Conservation (phyloP, 371 early-diverging fungal genomes). For the Mortierella sp. region DNA sequence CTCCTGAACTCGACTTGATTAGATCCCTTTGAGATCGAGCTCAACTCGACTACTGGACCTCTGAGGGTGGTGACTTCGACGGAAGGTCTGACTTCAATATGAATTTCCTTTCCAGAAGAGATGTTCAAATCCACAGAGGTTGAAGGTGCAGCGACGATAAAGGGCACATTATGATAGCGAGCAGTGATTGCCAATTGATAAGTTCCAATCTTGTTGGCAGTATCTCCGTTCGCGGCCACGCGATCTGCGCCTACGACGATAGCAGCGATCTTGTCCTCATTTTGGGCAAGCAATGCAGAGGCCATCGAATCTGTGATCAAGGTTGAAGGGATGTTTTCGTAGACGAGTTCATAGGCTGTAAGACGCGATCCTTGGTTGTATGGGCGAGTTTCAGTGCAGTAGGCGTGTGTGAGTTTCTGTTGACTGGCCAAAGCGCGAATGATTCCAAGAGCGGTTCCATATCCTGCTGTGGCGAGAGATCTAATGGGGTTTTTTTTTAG, state of each 20-base stretch:
- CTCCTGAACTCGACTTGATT: conserved; percentile 26
- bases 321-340: conserved; percentile 92
- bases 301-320: conserved; percentile 95
- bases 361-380: conserved; percentile 97
- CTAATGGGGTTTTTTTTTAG: conserved; percentile 33
- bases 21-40: conserved; percentile 14
- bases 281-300: conserved; percentile 77
- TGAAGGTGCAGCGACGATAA: conserved; percentile 96
- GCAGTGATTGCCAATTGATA: conserved; percentile 96
- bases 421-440: conserved; percentile 81
- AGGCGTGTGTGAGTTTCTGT: conserved; percentile 79
- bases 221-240: conserved; percentile 97
- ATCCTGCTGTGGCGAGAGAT: conserved; percentile 87
- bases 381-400: conserved; percentile 96
- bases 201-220: conserved; percentile 98
- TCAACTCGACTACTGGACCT: conserved; percentile 66
- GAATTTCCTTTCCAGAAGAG: conserved; percentile 78
- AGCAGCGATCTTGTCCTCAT: conserved; percentile 72
- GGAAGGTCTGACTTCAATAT: conserved; percentile 88
- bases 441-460: conserved; percentile 92
- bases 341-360: conserved; percentile 95
- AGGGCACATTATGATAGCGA: conserved; percentile 84
- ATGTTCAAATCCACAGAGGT: conserved; percentile 90
- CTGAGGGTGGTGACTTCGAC: conserved; percentile 82
- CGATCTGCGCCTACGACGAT: conserved; percentile 98